Percentiles rank a stretch among this genome's conserved stretches.
Conservation (phyloP, 768 basidiomycete genomes). For the Brasilioporus rufonigricans region DNA sequence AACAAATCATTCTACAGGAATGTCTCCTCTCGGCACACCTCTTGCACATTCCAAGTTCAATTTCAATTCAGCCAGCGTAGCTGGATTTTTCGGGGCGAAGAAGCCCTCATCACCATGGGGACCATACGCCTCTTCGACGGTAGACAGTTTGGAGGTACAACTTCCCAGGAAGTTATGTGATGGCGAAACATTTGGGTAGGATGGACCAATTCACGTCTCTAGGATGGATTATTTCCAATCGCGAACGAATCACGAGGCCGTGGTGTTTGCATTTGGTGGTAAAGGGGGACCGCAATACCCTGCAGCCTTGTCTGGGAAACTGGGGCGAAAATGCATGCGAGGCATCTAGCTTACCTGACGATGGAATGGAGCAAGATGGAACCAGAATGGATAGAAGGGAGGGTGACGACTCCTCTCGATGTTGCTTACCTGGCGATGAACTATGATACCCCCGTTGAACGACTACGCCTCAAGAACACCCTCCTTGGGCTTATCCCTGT, state of each 20-base stretch:
- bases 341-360: slow-evolving; percentile 27
- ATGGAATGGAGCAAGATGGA: slow-evolving; percentile 9
- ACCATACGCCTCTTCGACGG: slow-evolving; percentile 12
- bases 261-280: slow-evolving; percentile 29
- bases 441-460: not conserved
- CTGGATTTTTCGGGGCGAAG: slow-evolving; percentile 36
- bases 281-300: slow-evolving; percentile 28
- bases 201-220: slow-evolving; percentile 31
- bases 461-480: not conserved
- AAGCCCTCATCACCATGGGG: slow-evolving; percentile 32
- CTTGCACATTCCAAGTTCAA: slow-evolving; percentile 8
- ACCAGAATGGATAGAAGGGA: not conserved
- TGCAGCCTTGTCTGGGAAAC: slow-evolving; percentile 27
- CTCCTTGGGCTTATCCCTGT: slow-evolving; percentile 26
- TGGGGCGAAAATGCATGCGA: slow-evolving; percentile 19
- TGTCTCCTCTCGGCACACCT: slow-evolving; percentile 13
- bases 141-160: slow-evolving; percentile 35
- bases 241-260: slow-evolving; percentile 23
- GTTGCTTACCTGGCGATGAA: slow-evolving; percentile 24
- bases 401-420: slow-evolving; percentile 3
- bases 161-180: slow-evolving; percentile 32
- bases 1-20: not conserved
- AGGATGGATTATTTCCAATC: slow-evolving; percentile 32
- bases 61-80: slow-evolving; percentile 31
- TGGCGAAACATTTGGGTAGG: slow-evolving; percentile 33